A percentile compares a stretch with the other conserved stretches of the same genome.
Evolutionary conservation across 2,329 filamentous ascomycete genomes (phyloP).

Genomic region (Xylaria sp.): DNA sequence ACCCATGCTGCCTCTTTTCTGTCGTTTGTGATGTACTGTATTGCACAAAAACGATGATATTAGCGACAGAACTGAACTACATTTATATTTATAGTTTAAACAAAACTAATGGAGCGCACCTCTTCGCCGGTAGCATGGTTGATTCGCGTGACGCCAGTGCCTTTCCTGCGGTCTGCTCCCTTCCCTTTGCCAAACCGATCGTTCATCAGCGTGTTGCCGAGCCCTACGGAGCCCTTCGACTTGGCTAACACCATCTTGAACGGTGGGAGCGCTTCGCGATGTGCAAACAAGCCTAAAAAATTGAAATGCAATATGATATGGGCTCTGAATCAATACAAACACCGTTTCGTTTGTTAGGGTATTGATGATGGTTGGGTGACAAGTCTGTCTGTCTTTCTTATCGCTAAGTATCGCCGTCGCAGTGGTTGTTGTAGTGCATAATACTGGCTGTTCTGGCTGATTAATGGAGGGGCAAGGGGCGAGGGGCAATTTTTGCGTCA

Average conservation of each 20-base stretch:
- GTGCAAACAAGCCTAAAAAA: background rate
- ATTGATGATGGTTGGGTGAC: slow-evolving; percentile 8
- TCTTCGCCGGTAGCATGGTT: slow-evolving; percentile 84
- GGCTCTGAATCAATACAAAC: background rate
- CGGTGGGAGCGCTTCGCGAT: background rate
- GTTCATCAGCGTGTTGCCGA: slow-evolving; percentile 98
- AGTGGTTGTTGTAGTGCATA: slow-evolving; percentile 16
- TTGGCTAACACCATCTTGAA: slow-evolving; percentile 75
- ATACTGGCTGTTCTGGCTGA: slow-evolving; percentile 32
- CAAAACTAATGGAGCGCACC: slow-evolving; percentile 52
- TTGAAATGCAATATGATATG: background rate
- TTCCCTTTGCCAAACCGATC: slow-evolving; percentile 97
- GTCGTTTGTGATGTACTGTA: slow-evolving; percentile 87
- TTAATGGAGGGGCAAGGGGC: slow-evolving; percentile 57
- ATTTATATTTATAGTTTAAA: background rate
- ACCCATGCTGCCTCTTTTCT: slow-evolving; percentile 94
- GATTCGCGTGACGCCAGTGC: slow-evolving; percentile 69
- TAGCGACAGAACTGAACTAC: slow-evolving; percentile 9
- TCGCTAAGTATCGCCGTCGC: slow-evolving; percentile 18
- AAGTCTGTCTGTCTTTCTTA: slow-evolving; percentile 4
- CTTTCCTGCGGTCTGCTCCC: slow-evolving; percentile 81
- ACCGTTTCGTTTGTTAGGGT: background rate
- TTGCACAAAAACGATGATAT: background rate
- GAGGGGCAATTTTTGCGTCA: slow-evolving; percentile 52
- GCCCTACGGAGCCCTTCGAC: slow-evolving; percentile 92